These are phyloP conservation scores for Xerocomus cyaneibrunnescens DNA, from an alignment of 1,284 basidiomycete genomes.

Conservation along the genomic window DNA sequence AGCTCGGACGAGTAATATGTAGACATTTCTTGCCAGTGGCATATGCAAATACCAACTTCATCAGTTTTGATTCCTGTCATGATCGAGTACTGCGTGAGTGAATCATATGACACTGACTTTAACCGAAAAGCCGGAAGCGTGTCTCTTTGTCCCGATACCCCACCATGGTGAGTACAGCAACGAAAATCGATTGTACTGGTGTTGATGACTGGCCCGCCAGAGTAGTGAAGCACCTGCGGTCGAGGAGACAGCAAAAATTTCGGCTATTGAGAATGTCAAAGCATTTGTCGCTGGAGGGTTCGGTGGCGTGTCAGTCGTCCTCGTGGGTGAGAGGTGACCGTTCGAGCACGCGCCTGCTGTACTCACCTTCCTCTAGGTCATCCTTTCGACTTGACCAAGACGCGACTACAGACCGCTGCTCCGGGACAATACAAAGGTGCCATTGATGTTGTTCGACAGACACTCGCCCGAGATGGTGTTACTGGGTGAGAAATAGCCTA, in stretches of 20 bases:
- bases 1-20: slow-evolving; percentile 15
- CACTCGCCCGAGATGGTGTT: slow-evolving; percentile 85
- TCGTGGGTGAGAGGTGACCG: slow-evolving; percentile 69
- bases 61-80: background rate
- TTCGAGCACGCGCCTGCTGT: background rate
- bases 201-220: slow-evolving; percentile 20
- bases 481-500: slow-evolving; percentile 61
- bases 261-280: slow-evolving; percentile 66
- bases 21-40: slow-evolving; percentile 7
- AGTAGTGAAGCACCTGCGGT: slow-evolving; percentile 24
- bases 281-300: slow-evolving; percentile 90
- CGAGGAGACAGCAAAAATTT: slow-evolving; percentile 30
- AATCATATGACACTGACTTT: slow-evolving; percentile 22
- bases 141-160: slow-evolving; percentile 12
- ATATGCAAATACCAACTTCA: slow-evolving; percentile 5
- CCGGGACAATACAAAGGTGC: slow-evolving; percentile 92
- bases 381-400: slow-evolving; percentile 98
- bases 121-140: slow-evolving; percentile 3
- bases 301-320: slow-evolving; percentile 84
- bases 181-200: background rate
- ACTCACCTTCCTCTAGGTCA: slow-evolving; percentile 61
- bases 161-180: slow-evolving; percentile 29
- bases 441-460: slow-evolving; percentile 91
- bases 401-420: slow-evolving; percentile 90
- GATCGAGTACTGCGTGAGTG: background rate